Percentiles rank a stretch among this genome's conserved stretches.
Evolutionary conservation across 257 asterid genomes (phyloP).

Genomic region (Sherardia arvensis): DNA sequence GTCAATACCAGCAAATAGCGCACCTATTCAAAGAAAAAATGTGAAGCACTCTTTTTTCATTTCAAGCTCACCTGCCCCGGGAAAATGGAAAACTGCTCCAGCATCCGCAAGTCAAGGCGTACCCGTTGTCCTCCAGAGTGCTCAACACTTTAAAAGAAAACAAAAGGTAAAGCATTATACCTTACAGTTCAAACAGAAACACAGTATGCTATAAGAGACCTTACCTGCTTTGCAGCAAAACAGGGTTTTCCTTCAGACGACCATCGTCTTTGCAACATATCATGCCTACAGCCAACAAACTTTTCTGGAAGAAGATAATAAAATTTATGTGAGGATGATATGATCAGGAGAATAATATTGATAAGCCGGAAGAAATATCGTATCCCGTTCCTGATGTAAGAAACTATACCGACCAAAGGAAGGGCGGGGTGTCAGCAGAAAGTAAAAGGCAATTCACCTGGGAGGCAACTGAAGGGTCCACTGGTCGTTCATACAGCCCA

Average conservation of each 20-base stretch:
- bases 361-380: constrained; percentile 2
- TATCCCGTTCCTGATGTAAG: background rate
- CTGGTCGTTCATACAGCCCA: constrained; percentile 66
- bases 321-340: constrained; percentile 18
- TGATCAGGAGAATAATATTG: constrained; percentile 5
- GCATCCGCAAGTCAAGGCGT: constrained; percentile 83
- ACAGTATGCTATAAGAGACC: background rate
- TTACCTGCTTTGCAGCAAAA: constrained; percentile 93
- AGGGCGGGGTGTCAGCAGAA: background rate
- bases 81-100: constrained; percentile 75
- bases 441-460: constrained; percentile 43
- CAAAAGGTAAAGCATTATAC: background rate
- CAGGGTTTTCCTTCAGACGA: constrained; percentile 87
- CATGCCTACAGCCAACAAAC: constrained; percentile 91
- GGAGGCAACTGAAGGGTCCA: constrained; percentile 87
- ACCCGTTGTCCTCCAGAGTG: constrained; percentile 98
- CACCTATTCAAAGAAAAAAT: background rate
- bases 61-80: constrained; percentile 78
- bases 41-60: background rate
- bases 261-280: constrained; percentile 98
- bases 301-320: constrained; percentile 43
- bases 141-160: constrained; percentile 53
- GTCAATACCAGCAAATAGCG: background rate
- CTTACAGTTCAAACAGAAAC: background rate
- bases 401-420: background rate